These are phyloP conservation scores for Botrytis deweyae DNA, from an alignment of 2,329 filamentous ascomycete genomes.

Conservation along the genomic window DNA sequence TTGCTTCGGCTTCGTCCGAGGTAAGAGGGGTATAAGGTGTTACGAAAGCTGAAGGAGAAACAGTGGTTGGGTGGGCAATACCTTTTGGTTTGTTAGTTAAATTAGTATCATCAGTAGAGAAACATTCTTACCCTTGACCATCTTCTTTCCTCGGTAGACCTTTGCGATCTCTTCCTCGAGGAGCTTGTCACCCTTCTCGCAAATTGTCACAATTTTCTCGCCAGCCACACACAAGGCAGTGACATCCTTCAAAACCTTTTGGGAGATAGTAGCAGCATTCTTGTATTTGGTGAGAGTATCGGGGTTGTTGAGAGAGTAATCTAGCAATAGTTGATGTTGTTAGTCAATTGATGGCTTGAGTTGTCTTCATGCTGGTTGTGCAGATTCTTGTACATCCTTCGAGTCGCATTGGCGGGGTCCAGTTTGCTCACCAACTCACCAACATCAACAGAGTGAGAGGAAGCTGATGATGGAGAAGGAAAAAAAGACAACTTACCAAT, in stretches of 20 bases:
- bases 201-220: constrained; percentile 90
- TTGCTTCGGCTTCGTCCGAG: constrained; percentile 82
- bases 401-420: constrained; percentile 37
- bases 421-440: constrained; percentile 27
- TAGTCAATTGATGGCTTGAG: neutral
- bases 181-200: constrained; percentile 92
- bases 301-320: constrained; percentile 87
- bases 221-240: constrained; percentile 72
- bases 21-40: constrained; percentile 94
- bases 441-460: constrained; percentile 30
- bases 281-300: constrained; percentile 99
- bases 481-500: constrained; percentile 41
- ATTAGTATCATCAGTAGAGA: constrained; percentile 33
- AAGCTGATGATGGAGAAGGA: constrained; percentile 9
- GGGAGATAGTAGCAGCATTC: constrained; percentile 89
- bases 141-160: constrained; percentile 98
- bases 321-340: constrained; percentile 45
- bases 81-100: constrained; percentile 51
- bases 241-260: constrained; percentile 91
- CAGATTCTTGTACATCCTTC: constrained; percentile 18
- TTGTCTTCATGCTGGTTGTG: neutral
- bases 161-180: constrained; percentile 91
- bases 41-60: constrained; percentile 91
- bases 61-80: constrained; percentile 89
- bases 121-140: constrained; percentile 68